Base-by-base conservation (phyloP, 371 early-diverging fungal genomes). In the Apophysomyces ossiformis region DNA sequence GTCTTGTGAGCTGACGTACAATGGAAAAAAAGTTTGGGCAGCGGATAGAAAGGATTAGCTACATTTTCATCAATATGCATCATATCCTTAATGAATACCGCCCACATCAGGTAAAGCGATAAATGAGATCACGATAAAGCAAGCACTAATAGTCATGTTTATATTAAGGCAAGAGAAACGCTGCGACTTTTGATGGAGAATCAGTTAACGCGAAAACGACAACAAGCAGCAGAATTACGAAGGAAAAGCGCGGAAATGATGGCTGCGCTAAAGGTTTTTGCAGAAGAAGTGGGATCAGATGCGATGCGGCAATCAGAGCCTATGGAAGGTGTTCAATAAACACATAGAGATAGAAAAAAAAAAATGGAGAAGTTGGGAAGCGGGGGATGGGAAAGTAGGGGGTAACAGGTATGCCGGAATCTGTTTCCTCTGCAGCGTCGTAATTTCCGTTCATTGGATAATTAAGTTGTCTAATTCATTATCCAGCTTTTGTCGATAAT, bases 71-170 rank as follows among this genome's bases (percentile, higher is more conserved):
- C 69, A 91, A 91, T 58, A 88, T 88, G 83, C 90, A 90, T 75
- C 90, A 90, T 68, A 84, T 90, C 37, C 70, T 92, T 26, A 89
- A 90, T 66, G 90, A 89, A 41, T 90, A 90, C 64, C 83, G 91
- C 11, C 87, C 87, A 41, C 90, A 89, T 65, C 91, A 91, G 70
- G 87, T 85, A 71, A 67, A 39, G 26, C 12, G 4, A 21, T 44
- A 15, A 5, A 21, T 39, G 21, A 37, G 0, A 43, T 43, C 15
- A n/a, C n/a, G 37, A 12, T 15, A 9, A 32, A 6, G 0, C 16
- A 26, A n/a, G 5, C 18, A 26, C 38, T 62, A 11, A 16, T 11
- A 21, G 36, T 58, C 1, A 37, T 13, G 37, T 58, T 44, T 37
- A 13, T 58, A 8, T 12, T 18, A 16, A 83, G 81, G 89, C 89